Percentiles rank a stretch among this genome's conserved stretches.
phyloP scores from a whole-genome alignment of 176 grass and related monocot genomes.

The Triticum monococcum region DNA sequence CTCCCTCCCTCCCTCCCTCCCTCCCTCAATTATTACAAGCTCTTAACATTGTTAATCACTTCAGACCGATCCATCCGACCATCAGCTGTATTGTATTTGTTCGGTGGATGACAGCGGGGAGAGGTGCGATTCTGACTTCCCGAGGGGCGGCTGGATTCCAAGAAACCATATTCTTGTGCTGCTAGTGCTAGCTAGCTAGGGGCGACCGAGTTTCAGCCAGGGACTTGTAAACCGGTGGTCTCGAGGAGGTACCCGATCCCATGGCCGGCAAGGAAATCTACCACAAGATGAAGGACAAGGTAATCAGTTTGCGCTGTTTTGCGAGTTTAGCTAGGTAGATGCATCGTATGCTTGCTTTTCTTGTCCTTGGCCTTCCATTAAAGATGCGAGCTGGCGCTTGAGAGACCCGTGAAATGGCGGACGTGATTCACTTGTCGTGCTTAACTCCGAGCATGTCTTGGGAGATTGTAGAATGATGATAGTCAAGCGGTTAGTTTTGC shows the following conservation, averaged over 20 bases:
- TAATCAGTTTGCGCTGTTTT: conserved; percentile 9
- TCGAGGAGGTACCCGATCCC: neutral
- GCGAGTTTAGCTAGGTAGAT: neutral
- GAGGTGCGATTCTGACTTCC: conserved; percentile 8
- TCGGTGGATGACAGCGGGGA: conserved; percentile 1
- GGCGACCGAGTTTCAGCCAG: conserved; percentile 11
- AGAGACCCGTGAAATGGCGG: neutral
- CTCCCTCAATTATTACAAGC: conserved; percentile 36
- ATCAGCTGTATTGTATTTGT: neutral
- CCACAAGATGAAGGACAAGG: conserved; percentile 66
- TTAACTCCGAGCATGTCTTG: neutral
- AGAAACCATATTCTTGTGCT: conserved; percentile 17
- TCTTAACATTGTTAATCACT: conserved; percentile 16
- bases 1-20: too few species aligned
- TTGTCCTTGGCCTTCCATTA: neutral
- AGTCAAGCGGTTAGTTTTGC: neutral
- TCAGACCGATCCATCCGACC: conserved; percentile 19
- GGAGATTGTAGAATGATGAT: conserved; percentile 1
- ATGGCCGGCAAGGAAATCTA: conserved; percentile 71
- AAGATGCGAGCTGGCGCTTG: neutral
- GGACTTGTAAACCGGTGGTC: neutral
- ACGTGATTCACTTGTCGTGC: neutral
- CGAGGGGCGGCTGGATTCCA: neutral
- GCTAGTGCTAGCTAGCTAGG: neutral
- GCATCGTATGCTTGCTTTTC: neutral